Base-by-base conservation (phyloP, 139 green algal species). In the Tetradesmus obliquus region DNA sequence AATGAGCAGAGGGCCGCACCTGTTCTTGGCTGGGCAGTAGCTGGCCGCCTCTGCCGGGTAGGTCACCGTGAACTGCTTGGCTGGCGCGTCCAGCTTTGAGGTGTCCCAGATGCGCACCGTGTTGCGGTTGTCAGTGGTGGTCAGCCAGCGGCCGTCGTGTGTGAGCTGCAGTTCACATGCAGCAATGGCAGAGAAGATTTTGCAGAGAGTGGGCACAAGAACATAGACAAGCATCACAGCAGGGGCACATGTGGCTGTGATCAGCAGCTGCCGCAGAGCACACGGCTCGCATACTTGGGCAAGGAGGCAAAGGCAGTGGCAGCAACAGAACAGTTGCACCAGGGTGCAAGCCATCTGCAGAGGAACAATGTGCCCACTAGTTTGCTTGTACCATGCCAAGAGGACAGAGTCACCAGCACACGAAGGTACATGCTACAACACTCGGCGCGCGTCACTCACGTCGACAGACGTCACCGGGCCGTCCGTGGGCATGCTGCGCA, bases 21-120 rank as follows among this genome's bases (percentile, higher is more conserved):
- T 76, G 66, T 76, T 20, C 84, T 94, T 96, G 32, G 95, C 82
- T 8, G 96, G 90, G 92, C 94, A 97, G 92, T 97, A 97, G 91
- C 93, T 97, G 57, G 98, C 98, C 2, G 93, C 95, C 94, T 99
- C 97, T 4, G 98, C 95, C 5, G 93, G 80, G 88, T 97, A 96
- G 17, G 88, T 57, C 55, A 95, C 54, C 10, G 45, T 89, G 87
- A 95, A 92, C 66, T 88, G 55, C 88, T 97, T 97, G 32, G 93
- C 10, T 79, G 93, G 82, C 17, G 9, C 60, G 20, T 91, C 60
- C 83, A 98, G 92, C 22, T 9, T 94, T 54, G 79, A 24, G 1
- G 93, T 92, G 87, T 99, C 95, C 90, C 96, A 98, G 88, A 99
- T 95, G 79, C 95, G 93, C 80, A 99, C 96, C 53, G 90, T 90